Evolutionary conservation across 371 early-diverging fungal species (phyloP).

Genomic region (Mucor circinelloides): DNA sequence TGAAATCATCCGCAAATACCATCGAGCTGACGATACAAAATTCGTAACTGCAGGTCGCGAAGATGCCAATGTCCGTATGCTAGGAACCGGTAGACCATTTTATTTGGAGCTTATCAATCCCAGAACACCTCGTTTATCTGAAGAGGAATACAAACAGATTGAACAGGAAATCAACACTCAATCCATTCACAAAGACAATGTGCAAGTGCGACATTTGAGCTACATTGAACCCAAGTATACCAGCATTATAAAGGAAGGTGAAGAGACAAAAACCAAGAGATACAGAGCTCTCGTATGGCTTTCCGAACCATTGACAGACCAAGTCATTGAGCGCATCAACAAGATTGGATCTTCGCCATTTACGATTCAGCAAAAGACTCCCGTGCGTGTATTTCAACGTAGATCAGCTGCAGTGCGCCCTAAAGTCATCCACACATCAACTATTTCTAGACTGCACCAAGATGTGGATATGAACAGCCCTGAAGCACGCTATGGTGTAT

Average conservation of each 20-base stretch:
- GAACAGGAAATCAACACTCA: constrained; percentile 59
- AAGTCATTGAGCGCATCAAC: constrained; percentile 58
- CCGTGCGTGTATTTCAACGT: constrained; percentile 91
- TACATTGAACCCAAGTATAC: constrained; percentile 49
- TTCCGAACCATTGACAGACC: constrained; percentile 55
- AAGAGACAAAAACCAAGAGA: constrained; percentile 81
- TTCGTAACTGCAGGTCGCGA: constrained; percentile 95
- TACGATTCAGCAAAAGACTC: constrained; percentile 86
- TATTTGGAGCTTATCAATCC: constrained; percentile 90
- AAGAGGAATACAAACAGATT: constrained; percentile 51
- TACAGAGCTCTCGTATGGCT: constrained; percentile 83
- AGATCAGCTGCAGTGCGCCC: constrained; percentile 76
- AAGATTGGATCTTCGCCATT: constrained; percentile 49
- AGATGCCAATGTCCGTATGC: constrained; percentile 97
- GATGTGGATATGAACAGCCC: constrained; percentile 12
- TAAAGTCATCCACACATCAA: constrained; percentile 66
- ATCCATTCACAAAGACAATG: constrained; percentile 46
- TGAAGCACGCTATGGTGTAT: constrained; percentile 54
- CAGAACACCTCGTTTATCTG: constrained; percentile 30
- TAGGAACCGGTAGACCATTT: constrained; percentile 95
- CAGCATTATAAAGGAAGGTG: constrained; percentile 82
- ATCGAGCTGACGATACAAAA: constrained; percentile 65
- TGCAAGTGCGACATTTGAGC: constrained; percentile 58
- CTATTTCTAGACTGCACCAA: constrained; percentile 19
- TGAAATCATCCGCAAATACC: constrained; percentile 55